A percentile compares a stretch with the other conserved stretches of the same genome.
These are phyloP conservation scores for Emmonsia crescens DNA, from an alignment of 2,329 filamentous ascomycete species.

Conservation along the genomic window DNA sequence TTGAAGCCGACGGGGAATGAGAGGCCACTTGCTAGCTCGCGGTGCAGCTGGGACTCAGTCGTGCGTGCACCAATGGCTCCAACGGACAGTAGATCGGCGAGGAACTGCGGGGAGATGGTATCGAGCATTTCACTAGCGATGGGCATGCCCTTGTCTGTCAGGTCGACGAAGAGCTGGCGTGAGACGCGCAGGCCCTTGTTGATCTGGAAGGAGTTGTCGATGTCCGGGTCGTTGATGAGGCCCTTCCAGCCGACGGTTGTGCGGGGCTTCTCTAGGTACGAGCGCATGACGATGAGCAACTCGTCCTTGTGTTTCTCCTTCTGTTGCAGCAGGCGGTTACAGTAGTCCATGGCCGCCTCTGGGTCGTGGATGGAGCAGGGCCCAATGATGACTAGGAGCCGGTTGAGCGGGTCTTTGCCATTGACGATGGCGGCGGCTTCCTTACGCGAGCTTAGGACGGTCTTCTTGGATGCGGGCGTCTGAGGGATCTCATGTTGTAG, in stretches of 20 bases:
- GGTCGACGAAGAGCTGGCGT: slow-evolving; percentile 82
- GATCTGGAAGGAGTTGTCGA: slow-evolving; percentile 97
- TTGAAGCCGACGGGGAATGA: slow-evolving; percentile 99
- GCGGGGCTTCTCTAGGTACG: slow-evolving; percentile 95
- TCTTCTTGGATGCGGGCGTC: slow-evolving; percentile 34
- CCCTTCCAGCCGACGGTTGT: slow-evolving; percentile 99
- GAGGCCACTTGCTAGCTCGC: slow-evolving; percentile 84
- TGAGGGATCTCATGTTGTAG: slow-evolving; percentile 81
- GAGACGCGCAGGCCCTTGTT: slow-evolving; percentile 89
- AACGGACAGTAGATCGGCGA: slow-evolving; percentile 81
- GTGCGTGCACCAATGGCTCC: slow-evolving; percentile 94
- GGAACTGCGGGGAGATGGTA: slow-evolving; percentile 93
- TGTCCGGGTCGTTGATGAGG: slow-evolving; percentile 95
- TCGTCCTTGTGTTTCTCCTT: slow-evolving; percentile 85
- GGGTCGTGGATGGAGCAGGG: slow-evolving; percentile 98
- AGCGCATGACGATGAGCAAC: slow-evolving; percentile 90
- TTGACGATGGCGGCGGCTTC: slow-evolving; percentile 53
- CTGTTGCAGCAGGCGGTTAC: slow-evolving; percentile 65
- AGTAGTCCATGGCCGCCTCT: slow-evolving; percentile 81
- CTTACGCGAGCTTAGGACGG: slow-evolving; percentile 49
- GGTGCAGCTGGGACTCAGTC: slow-evolving; percentile 90
- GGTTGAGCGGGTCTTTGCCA: slow-evolving; percentile 44
- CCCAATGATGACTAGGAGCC: slow-evolving; percentile 71
- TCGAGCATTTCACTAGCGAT: slow-evolving; percentile 97
- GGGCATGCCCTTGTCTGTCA: slow-evolving; percentile 87